Evolutionary conservation across 2,329 filamentous ascomycete species (phyloP).

Genomic region (Aspergillus brasiliensis): DNA sequence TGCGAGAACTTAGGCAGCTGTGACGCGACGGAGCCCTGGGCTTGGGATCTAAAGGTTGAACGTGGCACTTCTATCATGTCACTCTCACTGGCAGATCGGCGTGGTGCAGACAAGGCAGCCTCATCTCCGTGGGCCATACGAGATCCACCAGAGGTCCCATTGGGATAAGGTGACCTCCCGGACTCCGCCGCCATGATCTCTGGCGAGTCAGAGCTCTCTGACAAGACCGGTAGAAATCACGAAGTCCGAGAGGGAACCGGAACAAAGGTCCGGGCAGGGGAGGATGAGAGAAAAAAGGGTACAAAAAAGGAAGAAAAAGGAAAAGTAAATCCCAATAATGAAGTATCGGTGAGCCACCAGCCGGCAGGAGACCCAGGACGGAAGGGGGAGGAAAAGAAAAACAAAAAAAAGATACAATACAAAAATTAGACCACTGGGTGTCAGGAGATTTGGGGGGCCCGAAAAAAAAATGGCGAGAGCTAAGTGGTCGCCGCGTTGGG

Average conservation of each 20-base stretch:
- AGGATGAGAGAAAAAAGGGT: slow-evolving; percentile 5
- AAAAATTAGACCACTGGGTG: slow-evolving; percentile 14
- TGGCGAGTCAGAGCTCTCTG: slow-evolving; percentile 31
- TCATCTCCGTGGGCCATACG: slow-evolving; percentile 31
- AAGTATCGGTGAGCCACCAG: slow-evolving; percentile 15
- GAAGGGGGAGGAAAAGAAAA: slow-evolving; percentile 7
- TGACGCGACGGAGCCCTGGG: slow-evolving; percentile 29
- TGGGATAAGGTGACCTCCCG: slow-evolving; percentile 39
- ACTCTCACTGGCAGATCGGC: slow-evolving; percentile 32
- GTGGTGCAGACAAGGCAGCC: slow-evolving; percentile 26
- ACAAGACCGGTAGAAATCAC: slow-evolving; percentile 37
- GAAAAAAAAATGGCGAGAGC: slow-evolving; percentile 14
- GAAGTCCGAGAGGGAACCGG: slow-evolving; percentile 38
- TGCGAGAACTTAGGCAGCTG: slow-evolving; percentile 37
- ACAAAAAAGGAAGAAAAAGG: slow-evolving; percentile 6
- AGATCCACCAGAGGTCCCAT: slow-evolving; percentile 34
- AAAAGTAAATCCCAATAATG: slow-evolving; percentile 12
- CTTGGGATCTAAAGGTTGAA: slow-evolving; percentile 30
- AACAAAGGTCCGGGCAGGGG: slow-evolving; percentile 11
- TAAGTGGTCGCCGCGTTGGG: slow-evolving; percentile 21
- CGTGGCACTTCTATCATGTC: slow-evolving; percentile 33
- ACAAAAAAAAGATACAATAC: slow-evolving; percentile 5
- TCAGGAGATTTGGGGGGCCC: slow-evolving; percentile 16
- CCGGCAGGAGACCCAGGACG: slow-evolving; percentile 14
- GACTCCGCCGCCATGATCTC: slow-evolving; percentile 39